Evolutionary conservation across 2,329 filamentous ascomycete species (phyloP).

Genomic region (Colletotrichum tropicicola): DNA sequence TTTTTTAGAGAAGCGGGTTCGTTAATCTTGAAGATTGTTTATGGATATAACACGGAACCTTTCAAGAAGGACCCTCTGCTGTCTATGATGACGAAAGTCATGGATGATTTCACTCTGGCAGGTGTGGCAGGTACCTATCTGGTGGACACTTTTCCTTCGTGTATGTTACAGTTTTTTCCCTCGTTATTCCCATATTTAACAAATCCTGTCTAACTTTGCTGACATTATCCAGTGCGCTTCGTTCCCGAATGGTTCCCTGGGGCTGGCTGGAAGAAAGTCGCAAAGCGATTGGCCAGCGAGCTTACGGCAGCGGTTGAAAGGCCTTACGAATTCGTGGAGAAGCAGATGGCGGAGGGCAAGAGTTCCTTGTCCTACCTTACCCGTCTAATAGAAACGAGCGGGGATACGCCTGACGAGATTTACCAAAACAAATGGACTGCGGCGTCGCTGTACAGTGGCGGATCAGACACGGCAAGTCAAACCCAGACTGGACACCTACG

Average conservation of each 20-base stretch:
- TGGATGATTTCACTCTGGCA: background rate
- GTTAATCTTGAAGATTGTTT: background rate
- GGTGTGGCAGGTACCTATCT: background rate
- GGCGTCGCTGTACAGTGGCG: constrained; percentile 16
- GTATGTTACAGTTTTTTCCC: background rate
- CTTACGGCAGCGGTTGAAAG: background rate
- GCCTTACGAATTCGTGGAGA: constrained; percentile 35
- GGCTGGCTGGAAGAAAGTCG: constrained; percentile 22
- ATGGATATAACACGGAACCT: constrained; percentile 2
- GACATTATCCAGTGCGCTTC: constrained; percentile 34
- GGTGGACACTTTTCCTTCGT: constrained; percentile 24
- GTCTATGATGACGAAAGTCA: background rate
- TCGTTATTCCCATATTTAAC: background rate
- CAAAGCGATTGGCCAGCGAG: constrained; percentile 7
- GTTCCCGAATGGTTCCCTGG: constrained; percentile 31
- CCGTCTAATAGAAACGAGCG: background rate
- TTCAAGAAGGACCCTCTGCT: background rate
- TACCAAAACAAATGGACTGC: constrained; percentile 25
- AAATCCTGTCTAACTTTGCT: background rate
- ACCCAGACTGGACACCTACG: background rate
- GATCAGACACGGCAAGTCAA: constrained; percentile 26
- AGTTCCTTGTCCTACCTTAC: constrained; percentile 5
- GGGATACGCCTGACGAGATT: background rate
- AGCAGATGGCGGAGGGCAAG: constrained; percentile 5
- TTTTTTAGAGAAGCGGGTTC: background rate